Conservation (phyloP, 805 yeast species). For the Cephaloascus fragrans region DNA sequence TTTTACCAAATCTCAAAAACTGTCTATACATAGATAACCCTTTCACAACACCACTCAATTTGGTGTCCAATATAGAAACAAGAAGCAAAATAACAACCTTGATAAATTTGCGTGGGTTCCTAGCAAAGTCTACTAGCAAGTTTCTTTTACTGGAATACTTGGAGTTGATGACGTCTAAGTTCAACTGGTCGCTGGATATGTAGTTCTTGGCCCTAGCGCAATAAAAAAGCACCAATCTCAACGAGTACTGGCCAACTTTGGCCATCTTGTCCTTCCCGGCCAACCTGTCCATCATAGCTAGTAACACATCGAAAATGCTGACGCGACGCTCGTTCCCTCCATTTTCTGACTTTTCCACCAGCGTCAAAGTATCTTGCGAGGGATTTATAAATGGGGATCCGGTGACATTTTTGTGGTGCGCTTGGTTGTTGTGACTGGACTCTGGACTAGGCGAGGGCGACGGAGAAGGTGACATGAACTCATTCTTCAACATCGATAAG, state of each 20-base stretch:
- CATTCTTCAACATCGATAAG: background rate
- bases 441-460: background rate
- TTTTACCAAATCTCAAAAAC: slow-evolving; percentile 58
- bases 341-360: no score
- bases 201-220: slow-evolving; percentile 26
- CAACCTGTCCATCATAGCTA: slow-evolving; percentile 42
- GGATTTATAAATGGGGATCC: background rate
- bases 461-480: slow-evolving; percentile 1
- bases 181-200: slow-evolving; percentile 22
- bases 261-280: slow-evolving; percentile 69
- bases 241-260: slow-evolving; percentile 48
- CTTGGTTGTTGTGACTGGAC: background rate
- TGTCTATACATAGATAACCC: slow-evolving; percentile 54
- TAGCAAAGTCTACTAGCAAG: slow-evolving; percentile 21
- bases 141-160: slow-evolving; percentile 24
- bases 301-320: slow-evolving; percentile 31
- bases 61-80: slow-evolving; percentile 27
- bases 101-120: slow-evolving; percentile 26
- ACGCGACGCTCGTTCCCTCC: slow-evolving; percentile 5
- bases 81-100: slow-evolving; percentile 22
- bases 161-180: slow-evolving; percentile 17
- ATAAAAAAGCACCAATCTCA: slow-evolving; percentile 42
- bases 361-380: no score
- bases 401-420: background rate
- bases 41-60: slow-evolving; percentile 31